These are phyloP conservation scores for Linnemannia zychae DNA, from an alignment of 192 early-diverging fungal species.

Conservation along the genomic window DNA sequence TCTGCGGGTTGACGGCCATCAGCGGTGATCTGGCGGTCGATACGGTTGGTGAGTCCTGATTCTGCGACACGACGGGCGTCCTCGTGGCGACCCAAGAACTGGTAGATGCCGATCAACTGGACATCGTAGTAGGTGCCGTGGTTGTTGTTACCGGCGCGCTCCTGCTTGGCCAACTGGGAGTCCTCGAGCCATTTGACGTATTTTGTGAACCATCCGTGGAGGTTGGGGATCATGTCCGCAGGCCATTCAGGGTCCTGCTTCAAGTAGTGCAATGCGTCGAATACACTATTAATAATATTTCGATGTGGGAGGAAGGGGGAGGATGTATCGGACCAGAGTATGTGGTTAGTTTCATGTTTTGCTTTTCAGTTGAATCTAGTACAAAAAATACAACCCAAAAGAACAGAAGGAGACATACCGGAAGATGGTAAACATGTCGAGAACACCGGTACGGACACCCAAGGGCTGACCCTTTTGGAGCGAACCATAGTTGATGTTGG, in stretches of 20 bases:
- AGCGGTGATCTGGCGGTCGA: constrained; percentile 53
- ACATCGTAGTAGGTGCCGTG: constrained; percentile 73
- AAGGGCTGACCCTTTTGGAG: constrained; percentile 58
- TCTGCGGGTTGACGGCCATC: constrained; percentile 61
- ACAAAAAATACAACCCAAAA: not conserved
- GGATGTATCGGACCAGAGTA: not conserved
- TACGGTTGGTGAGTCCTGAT: constrained; percentile 52
- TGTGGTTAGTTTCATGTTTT: not conserved
- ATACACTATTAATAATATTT: constrained; percentile 31
- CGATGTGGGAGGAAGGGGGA: not conserved
- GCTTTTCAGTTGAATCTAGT: not conserved
- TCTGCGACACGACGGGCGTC: constrained; percentile 41
- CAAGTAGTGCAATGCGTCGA: constrained; percentile 57
- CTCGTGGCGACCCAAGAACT: constrained; percentile 57
- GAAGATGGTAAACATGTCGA: constrained; percentile 62
- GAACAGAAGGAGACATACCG: constrained; percentile 29
- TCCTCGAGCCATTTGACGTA: constrained; percentile 58
- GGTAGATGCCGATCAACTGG: constrained; percentile 59
- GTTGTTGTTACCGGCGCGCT: constrained; percentile 61
- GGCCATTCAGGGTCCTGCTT: constrained; percentile 52
- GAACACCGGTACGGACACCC: constrained; percentile 58
- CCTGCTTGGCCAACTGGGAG: constrained; percentile 37
- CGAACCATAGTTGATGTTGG: constrained; percentile 68
- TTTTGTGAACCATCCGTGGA: constrained; percentile 55
- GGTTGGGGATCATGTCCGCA: constrained; percentile 31